Evolutionary conservation across 257 asterid species (phyloP), one percentile per base, ranked within the genome.

Genomic region (Solanum chiquidenum): DNA sequence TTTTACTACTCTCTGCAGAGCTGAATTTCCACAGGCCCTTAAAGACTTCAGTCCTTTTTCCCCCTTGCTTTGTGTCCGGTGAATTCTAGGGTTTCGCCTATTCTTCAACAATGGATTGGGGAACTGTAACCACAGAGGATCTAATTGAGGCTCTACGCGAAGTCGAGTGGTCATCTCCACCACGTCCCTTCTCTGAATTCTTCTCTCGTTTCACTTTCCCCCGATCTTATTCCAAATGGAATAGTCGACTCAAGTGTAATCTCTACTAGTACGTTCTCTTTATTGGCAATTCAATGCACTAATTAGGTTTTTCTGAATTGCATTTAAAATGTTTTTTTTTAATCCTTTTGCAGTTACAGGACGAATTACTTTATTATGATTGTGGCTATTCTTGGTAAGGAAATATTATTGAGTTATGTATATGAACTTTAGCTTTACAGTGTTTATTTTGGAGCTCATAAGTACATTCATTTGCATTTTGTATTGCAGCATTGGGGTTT

Each of bases 221-320:
- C 37, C 93, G 96, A 89, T 95, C 98, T 44, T 91, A 89, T 71
- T 79, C 95, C 91, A 95, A 95, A 93, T 95, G 99, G 99, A 94
- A 88, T 92, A 94, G 98, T 88, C 99, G 99, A 91, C 96, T 96
- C 93, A 96, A 96, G 92, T 96, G 99, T 95, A 96, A 96, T 92
- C 97, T 96, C 83, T 96, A 97, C 92, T 95, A 93, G 98, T 95
- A 89, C 83, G 93, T 68, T 64, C 16, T 64, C 72, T 62, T 62
- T 6, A 60, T 60, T 60, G 25, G 6, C 29, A 60, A 60, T 23
- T 60, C 29, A 60, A 60, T 23, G 69, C 69, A 60, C 29, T 55
- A 73, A 40, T 73, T 11, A 34, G 12, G 38, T 44, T 68, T 37
- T 44, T 7, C 38, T 44, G 84, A 40, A 42, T 77, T 77, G 35